A percentile compares a stretch with the other conserved stretches of the same genome.
These are phyloP conservation scores for Coprinopsis sp. DNA, from an alignment of 768 basidiomycete genomes.

Conservation along the genomic window DNA sequence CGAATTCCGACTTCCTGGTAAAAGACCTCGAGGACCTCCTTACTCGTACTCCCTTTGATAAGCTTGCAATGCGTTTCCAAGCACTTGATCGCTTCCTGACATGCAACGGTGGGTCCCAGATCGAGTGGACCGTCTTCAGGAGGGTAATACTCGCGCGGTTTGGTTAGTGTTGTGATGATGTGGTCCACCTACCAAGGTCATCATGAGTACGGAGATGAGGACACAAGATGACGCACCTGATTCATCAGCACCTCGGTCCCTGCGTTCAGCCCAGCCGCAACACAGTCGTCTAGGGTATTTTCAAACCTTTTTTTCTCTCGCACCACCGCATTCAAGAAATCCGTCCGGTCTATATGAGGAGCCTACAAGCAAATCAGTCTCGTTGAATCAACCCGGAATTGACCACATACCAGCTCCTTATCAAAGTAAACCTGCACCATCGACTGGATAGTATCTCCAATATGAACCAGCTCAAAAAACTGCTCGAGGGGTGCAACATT, in stretches of 20 bases:
- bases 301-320: slow-evolving; percentile 98
- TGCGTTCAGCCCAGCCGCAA: slow-evolving; percentile 89
- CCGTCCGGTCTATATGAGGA: slow-evolving; percentile 85
- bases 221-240: slow-evolving; percentile 48
- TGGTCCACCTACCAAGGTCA: slow-evolving; percentile 79
- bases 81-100: slow-evolving; percentile 84
- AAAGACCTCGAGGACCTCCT: slow-evolving; percentile 96
- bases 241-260: slow-evolving; percentile 96
- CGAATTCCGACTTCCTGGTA: slow-evolving; percentile 96
- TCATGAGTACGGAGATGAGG: neutral
- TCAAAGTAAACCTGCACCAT: slow-evolving; percentile 99
- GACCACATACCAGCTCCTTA: slow-evolving; percentile 72
- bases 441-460: slow-evolving; percentile 95
- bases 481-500: slow-evolving; percentile 91
- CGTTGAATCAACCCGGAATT: neutral
- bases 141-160: slow-evolving; percentile 87
- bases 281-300: slow-evolving; percentile 85
- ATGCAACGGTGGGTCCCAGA: slow-evolving; percentile 81
- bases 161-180: slow-evolving; percentile 78
- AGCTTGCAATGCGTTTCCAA: slow-evolving; percentile 88
- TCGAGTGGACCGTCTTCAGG: slow-evolving; percentile 75
- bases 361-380: slow-evolving; percentile 41
- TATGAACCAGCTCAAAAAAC: slow-evolving; percentile 95
- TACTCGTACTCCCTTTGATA: slow-evolving; percentile 88
- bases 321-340: slow-evolving; percentile 90